phyloP scores from a whole-genome alignment of 495 filamentous ascomycete species.

The Penicillium argentinense region DNA sequence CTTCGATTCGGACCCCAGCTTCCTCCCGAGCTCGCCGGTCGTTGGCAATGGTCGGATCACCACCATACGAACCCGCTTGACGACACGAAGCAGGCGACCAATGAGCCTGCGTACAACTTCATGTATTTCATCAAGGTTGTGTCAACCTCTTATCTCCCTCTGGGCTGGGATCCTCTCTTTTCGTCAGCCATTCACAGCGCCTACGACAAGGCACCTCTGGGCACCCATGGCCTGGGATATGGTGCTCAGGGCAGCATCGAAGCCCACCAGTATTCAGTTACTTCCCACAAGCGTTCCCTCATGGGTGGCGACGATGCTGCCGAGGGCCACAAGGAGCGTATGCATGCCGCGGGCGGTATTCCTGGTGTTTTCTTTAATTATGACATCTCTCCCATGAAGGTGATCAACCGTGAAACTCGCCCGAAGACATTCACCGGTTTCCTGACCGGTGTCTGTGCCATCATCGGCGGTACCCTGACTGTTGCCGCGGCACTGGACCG shows the following conservation, averaged over 20 bases:
- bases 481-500: conserved; percentile 93
- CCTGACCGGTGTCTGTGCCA: conserved; percentile 88
- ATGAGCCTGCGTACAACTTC: conserved; percentile 85
- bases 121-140: conserved; percentile 99
- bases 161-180: conserved; percentile 68
- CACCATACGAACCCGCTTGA: conserved; percentile 95
- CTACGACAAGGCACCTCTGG: conserved; percentile 58
- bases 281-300: conserved; percentile 87
- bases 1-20: conserved; percentile 93
- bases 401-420: conserved; percentile 92
- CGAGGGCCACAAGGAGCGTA: conserved; percentile 84
- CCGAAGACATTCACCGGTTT: conserved; percentile 86
- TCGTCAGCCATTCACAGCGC: conserved; percentile 47
- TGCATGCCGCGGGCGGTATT: conserved; percentile 88
- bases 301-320: conserved; percentile 75
- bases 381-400: conserved; percentile 99
- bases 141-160: conserved; percentile 86
- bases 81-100: conserved; percentile 69
- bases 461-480: conserved; percentile 92
- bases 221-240: conserved; percentile 56
- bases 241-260: conserved; percentile 77
- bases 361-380: conserved; percentile 99
- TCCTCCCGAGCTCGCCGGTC: conserved; percentile 64
- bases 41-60: conserved; percentile 83
- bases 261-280: conserved; percentile 97